Percentiles rank a stretch among this genome's conserved stretches.
Evolutionary conservation across 192 early-diverging fungal genomes (phyloP).

Genomic region (Gamsiella multidivaricata): DNA sequence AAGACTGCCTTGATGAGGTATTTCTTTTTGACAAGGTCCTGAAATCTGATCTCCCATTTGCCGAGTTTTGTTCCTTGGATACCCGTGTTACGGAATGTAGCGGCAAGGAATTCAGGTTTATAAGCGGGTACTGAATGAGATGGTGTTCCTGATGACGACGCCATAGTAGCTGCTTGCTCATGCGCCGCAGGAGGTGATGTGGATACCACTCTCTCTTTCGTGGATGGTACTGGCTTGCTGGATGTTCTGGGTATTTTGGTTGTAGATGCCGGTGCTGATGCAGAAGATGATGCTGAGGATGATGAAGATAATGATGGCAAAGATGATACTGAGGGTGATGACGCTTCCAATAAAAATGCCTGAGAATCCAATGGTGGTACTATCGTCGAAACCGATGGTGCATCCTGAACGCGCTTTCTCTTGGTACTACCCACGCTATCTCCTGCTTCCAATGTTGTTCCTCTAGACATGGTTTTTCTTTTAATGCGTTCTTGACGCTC

Average conservation of each 20-base stretch:
- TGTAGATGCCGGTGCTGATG: not conserved
- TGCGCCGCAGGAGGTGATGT: not conserved
- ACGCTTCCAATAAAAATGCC: too few species aligned
- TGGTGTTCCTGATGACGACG: not conserved
- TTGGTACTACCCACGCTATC: not conserved
- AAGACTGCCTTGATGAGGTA: conserved; percentile 62
- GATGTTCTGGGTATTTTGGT: not conserved
- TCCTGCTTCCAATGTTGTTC: not conserved
- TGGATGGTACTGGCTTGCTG: not conserved
- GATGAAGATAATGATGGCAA: not conserved
- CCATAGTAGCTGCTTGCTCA: too few species aligned
- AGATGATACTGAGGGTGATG: not conserved
- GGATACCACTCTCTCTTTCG: too few species aligned
- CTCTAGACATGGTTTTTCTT: not conserved
- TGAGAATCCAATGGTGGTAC: not conserved
- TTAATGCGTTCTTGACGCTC: conserved; percentile 36
- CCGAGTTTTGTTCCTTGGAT: conserved; percentile 7
- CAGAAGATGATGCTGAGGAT: not conserved
- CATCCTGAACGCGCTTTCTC: not conserved
- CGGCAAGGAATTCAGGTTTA: conserved; percentile 5
- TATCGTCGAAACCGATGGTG: too few species aligned
- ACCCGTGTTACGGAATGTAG: conserved; percentile 35
- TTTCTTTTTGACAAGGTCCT: conserved; percentile 54
- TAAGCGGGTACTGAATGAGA: not conserved
- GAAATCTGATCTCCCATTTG: conserved; percentile 32